phyloP scores from a whole-genome alignment of 1,284 basidiomycete genomes.

The Prillingera fragicola region DNA sequence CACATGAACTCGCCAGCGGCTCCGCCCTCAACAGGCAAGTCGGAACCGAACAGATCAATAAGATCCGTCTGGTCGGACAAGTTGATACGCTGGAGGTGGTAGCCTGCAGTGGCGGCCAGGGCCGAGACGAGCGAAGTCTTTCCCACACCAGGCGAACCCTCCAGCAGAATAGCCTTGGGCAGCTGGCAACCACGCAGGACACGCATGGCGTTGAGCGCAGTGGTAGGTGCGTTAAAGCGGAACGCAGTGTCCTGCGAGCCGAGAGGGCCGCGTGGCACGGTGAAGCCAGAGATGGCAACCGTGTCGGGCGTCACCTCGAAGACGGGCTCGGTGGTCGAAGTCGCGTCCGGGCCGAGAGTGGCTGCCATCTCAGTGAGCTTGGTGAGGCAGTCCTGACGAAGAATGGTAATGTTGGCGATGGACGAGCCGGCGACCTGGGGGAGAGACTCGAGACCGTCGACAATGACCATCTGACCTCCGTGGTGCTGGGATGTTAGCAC shows the following conservation, averaged over 20 bases:
- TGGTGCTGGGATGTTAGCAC: slow-evolving; percentile 60
- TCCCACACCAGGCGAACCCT: slow-evolving; percentile 98
- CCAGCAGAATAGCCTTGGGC: slow-evolving; percentile 84
- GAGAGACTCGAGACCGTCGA: slow-evolving; percentile 75
- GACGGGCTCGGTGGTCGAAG: slow-evolving; percentile 1
- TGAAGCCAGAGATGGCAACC: slow-evolving; percentile 71
- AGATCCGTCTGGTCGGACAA: slow-evolving; percentile 98
- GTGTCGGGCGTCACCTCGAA: slow-evolving; percentile 21
- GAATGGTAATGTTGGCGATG: slow-evolving; percentile 24
- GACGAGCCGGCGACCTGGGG: slow-evolving; percentile 56
- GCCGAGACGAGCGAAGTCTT: slow-evolving; percentile 93
- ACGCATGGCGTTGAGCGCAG: slow-evolving; percentile 80
- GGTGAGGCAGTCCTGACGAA: slow-evolving; percentile 38
- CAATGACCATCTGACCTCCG: slow-evolving; percentile 75
- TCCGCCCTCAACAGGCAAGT: slow-evolving; percentile 90
- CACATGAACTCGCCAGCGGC: slow-evolving; percentile 89
- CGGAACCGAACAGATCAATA: slow-evolving; percentile 92
- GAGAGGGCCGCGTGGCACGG: slow-evolving; percentile 59
- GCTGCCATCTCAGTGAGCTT: slow-evolving; percentile 28
- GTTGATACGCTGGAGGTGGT: slow-evolving; percentile 90
- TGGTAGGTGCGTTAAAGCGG: slow-evolving; percentile 83
- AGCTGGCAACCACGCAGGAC: slow-evolving; percentile 87
- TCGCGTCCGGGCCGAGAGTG: slow-evolving; percentile 14
- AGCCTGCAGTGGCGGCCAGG: slow-evolving; percentile 72
- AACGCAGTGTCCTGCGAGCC: slow-evolving; percentile 51